phyloP scores from a whole-genome alignment of 208 protist genomes.

The Leishmania martiniquensis region DNA sequence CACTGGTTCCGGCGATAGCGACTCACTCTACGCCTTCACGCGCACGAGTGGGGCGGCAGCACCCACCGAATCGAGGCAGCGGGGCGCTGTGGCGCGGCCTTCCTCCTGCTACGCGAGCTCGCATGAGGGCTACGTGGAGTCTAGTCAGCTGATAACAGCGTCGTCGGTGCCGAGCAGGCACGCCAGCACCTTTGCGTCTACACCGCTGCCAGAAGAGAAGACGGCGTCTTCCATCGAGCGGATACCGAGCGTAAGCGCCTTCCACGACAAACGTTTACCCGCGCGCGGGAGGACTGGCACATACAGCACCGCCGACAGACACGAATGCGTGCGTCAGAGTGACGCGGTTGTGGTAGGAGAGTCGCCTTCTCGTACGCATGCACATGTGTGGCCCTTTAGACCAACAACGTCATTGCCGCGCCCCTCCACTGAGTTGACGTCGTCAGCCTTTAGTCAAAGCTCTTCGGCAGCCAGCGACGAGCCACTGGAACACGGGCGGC shows the following conservation, averaged over 20 bases:
- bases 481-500: background rate
- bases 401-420: conserved; percentile 10
- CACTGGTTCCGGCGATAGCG: background rate
- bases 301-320: background rate
- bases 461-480: background rate
- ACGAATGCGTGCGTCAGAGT: background rate
- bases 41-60: conserved; percentile 4
- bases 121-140: background rate
- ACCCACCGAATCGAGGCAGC: conserved; percentile 1
- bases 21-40: background rate
- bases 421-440: conserved; percentile 18
- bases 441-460: conserved; percentile 13
- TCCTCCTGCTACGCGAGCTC: background rate
- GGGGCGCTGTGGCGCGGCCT: background rate
- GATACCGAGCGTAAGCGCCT: conserved; percentile 2
- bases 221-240: background rate
- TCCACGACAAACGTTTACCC: conserved; percentile 9
- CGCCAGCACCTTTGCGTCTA: background rate
- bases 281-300: background rate
- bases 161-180: background rate
- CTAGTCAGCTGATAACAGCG: background rate
- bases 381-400: background rate
- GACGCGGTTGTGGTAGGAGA: background rate
- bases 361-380: background rate
- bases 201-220: background rate